phyloP scores from a whole-genome alignment of 2,329 filamentous ascomycete genomes.

The Neofusicoccum ribis region DNA sequence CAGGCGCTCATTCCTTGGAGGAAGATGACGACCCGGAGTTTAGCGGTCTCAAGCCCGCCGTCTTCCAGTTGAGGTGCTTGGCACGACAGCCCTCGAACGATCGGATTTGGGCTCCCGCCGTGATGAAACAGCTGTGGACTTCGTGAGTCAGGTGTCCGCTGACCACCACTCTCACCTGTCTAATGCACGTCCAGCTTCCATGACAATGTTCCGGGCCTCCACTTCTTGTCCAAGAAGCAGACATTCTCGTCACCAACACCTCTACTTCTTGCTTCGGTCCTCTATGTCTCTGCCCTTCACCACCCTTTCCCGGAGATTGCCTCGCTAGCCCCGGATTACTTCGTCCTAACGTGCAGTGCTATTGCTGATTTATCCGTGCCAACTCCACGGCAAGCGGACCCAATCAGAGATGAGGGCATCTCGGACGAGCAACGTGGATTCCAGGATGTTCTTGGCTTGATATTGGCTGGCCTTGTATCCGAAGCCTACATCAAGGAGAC shows the following conservation, averaged over 20 bases:
- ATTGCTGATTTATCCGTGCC: slow-evolving; percentile 46
- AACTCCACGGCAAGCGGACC: slow-evolving; percentile 21
- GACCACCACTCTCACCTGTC: background rate
- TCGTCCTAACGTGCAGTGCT: slow-evolving; percentile 40
- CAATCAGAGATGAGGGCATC: slow-evolving; percentile 22
- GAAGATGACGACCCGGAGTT: slow-evolving; percentile 24
- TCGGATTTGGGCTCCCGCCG: slow-evolving; percentile 35
- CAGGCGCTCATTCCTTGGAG: slow-evolving; percentile 22
- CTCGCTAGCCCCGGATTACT: slow-evolving; percentile 41
- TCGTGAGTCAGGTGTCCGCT: slow-evolving; percentile 26
- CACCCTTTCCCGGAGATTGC: slow-evolving; percentile 37
- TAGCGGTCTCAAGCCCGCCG: slow-evolving; percentile 33
- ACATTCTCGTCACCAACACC: slow-evolving; percentile 46
- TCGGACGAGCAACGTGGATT: slow-evolving; percentile 44
- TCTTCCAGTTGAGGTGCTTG: slow-evolving; percentile 30
- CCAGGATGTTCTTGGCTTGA: slow-evolving; percentile 45
- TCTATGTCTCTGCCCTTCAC: slow-evolving; percentile 43
- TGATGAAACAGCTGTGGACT: slow-evolving; percentile 39
- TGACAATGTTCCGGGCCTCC: slow-evolving; percentile 47
- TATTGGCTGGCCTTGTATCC: slow-evolving; percentile 44
- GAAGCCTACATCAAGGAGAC: slow-evolving; percentile 47
- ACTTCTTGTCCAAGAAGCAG: slow-evolving; percentile 47
- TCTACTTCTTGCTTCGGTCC: slow-evolving; percentile 46
- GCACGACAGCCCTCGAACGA: slow-evolving; percentile 26
- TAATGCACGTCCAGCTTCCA: slow-evolving; percentile 40